These are phyloP conservation scores for Fonsecaea monophora DNA, from an alignment of 2,329 filamentous ascomycete genomes.

Conservation along the genomic window DNA sequence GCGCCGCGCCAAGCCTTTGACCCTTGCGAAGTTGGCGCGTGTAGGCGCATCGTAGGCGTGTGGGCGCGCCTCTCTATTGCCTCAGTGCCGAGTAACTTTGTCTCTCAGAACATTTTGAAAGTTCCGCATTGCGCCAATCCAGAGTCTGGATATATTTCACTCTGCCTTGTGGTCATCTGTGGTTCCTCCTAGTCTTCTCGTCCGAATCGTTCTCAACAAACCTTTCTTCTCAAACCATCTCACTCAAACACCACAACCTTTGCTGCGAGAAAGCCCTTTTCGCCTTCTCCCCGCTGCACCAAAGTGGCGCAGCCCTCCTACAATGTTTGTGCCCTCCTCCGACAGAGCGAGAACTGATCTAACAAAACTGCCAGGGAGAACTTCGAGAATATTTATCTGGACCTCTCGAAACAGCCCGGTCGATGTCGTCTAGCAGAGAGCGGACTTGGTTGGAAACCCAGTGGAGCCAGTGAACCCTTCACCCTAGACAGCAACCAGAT, in stretches of 20 bases:
- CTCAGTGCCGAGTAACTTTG: not conserved
- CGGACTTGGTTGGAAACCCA: slow-evolving; percentile 93
- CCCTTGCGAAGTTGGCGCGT: no score
- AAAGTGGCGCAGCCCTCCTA: slow-evolving; percentile 17
- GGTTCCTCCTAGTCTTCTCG: not conserved
- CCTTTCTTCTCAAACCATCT: not conserved
- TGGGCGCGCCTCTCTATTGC: not conserved
- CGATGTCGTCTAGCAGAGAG: slow-evolving; percentile 95
- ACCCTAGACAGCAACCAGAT: slow-evolving; percentile 90
- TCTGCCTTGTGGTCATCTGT: not conserved
- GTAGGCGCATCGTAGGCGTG: not conserved
- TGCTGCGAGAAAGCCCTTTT: not conserved
- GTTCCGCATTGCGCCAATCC: not conserved
- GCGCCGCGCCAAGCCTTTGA: not conserved
- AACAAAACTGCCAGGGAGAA: slow-evolving; percentile 68
- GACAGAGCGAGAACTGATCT: slow-evolving; percentile 6
- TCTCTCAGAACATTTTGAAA: not conserved
- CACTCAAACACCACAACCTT: not conserved
- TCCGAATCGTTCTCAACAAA: not conserved
- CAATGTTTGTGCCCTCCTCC: slow-evolving; percentile 26
- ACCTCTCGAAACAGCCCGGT: slow-evolving; percentile 89
- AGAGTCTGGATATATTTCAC: not conserved
- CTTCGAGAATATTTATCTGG: slow-evolving; percentile 96
- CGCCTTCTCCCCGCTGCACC: slow-evolving; percentile 4
- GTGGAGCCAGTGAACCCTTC: slow-evolving; percentile 77